Evolutionary conservation across 129 eudicot genomes (phyloP).

Genomic region (Flaveria trinervia): DNA sequence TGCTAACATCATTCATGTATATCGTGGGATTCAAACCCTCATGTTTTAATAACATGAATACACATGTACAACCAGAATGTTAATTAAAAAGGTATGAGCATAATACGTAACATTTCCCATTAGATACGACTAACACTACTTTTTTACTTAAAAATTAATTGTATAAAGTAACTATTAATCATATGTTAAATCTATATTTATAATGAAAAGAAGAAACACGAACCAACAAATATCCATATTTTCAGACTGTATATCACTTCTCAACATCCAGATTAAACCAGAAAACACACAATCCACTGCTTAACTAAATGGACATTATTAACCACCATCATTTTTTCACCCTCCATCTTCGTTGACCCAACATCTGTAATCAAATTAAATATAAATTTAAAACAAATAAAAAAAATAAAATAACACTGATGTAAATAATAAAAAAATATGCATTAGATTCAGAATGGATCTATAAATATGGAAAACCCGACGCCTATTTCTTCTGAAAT

Average conservation of each 20-base stretch:
- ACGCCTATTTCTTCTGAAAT: conserved; percentile 28
- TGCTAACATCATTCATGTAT: no score
- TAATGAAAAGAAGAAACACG: background rate
- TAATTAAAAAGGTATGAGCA: no score
- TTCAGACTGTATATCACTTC: background rate
- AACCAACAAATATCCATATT: background rate
- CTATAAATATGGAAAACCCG: conserved; percentile 35
- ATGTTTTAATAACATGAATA: no score
- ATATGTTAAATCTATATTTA: no score
- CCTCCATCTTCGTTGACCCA: conserved; percentile 29
- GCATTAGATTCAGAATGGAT: background rate
- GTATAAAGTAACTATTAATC: no score
- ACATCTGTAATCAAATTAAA: conserved; percentile 17
- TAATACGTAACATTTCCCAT: no score
- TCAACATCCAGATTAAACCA: background rate
- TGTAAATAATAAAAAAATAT: no score
- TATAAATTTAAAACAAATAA: background rate
- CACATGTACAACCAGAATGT: no score
- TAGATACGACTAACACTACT: no score
- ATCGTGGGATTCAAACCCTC: no score
- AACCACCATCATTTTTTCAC: background rate
- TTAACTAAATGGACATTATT: conserved; percentile 18
- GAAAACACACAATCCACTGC: background rate
- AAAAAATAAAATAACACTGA: background rate
- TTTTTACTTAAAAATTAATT: no score